phyloP scores from a whole-genome alignment of 129 eudicot species.

The Lonicera japonica region DNA sequence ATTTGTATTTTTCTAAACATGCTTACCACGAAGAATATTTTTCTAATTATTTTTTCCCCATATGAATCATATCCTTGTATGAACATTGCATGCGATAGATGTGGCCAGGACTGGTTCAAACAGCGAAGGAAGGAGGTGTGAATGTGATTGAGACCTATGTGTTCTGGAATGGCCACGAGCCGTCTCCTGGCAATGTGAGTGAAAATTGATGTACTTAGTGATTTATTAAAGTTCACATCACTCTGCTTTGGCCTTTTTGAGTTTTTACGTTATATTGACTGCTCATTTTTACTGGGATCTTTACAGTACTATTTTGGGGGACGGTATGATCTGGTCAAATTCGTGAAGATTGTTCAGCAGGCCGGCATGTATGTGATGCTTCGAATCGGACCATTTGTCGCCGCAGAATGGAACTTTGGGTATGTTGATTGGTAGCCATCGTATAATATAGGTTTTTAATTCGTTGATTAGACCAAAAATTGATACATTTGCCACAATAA shows the following conservation, averaged over 20 bases:
- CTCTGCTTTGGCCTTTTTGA: neutral
- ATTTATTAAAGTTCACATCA: conserved; percentile 1
- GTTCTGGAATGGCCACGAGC: conserved; percentile 98
- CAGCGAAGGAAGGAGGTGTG: conserved; percentile 93
- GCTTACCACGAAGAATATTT: too few relatives aligned
- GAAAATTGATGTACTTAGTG: neutral
- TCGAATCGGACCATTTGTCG: conserved; percentile 94
- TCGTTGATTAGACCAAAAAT: neutral
- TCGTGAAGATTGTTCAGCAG: conserved; percentile 86
- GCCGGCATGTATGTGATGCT: conserved; percentile 88
- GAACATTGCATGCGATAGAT: conserved; percentile 40
- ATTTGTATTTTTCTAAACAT: too few relatives aligned
- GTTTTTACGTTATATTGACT: neutral
- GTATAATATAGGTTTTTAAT: neutral
- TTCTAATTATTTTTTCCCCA: neutral
- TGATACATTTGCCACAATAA: neutral
- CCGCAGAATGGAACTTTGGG: conserved; percentile 99
- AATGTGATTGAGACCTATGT: conserved; percentile 90
- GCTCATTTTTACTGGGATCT: conserved; percentile 1
- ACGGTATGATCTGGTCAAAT: conserved; percentile 80
- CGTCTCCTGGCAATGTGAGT: conserved; percentile 79
- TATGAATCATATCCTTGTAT: too few relatives aligned
- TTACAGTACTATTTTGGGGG: conserved; percentile 83
- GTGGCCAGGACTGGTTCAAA: conserved; percentile 95
- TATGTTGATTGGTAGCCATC: conserved; percentile 20